phyloP scores from a whole-genome alignment of 2,329 filamentous ascomycete species.

The Blumeria graminis region DNA sequence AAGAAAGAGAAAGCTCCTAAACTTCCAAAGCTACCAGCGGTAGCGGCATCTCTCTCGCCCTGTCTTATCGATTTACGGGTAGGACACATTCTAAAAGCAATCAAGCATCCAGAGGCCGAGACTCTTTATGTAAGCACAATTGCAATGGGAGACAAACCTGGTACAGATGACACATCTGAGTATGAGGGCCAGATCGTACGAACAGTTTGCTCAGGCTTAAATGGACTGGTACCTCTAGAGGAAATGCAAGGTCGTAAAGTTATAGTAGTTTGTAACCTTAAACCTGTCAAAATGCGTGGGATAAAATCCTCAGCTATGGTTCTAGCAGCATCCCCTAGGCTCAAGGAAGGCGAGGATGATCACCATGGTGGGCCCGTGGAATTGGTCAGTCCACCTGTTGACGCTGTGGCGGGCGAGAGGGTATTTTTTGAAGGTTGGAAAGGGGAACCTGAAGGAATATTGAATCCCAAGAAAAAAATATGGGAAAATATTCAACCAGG shows the following conservation, averaged over 20 bases:
- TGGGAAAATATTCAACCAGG: constrained; percentile 95
- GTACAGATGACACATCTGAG: constrained; percentile 71
- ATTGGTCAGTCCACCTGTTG: constrained; percentile 63
- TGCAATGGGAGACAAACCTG: constrained; percentile 69
- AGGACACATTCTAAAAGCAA: constrained; percentile 87
- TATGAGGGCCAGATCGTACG: constrained; percentile 79
- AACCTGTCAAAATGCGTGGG: constrained; percentile 97
- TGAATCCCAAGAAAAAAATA: constrained; percentile 99
- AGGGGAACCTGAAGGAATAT: constrained; percentile 71
- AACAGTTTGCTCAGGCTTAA: constrained; percentile 90
- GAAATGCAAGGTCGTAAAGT: constrained; percentile 96
- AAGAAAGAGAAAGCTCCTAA: constrained; percentile 80
- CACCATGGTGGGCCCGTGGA: constrained; percentile 81
- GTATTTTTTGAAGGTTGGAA: constrained; percentile 90
- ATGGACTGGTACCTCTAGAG: constrained; percentile 73
- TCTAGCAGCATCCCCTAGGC: constrained; percentile 67
- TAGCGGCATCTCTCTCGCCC: constrained; percentile 56
- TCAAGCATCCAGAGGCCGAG: constrained; percentile 91
- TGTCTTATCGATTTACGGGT: constrained; percentile 83
- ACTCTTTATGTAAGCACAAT: constrained; percentile 90
- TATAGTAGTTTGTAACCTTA: constrained; percentile 88
- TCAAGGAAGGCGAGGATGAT: constrained; percentile 60
- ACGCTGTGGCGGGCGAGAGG: constrained; percentile 57
- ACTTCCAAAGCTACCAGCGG: constrained; percentile 38
- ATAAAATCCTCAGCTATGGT: constrained; percentile 73